These are phyloP conservation scores for Paramyrothecium sp. DNA, from an alignment of 2,329 filamentous ascomycete species.

Conservation along the genomic window DNA sequence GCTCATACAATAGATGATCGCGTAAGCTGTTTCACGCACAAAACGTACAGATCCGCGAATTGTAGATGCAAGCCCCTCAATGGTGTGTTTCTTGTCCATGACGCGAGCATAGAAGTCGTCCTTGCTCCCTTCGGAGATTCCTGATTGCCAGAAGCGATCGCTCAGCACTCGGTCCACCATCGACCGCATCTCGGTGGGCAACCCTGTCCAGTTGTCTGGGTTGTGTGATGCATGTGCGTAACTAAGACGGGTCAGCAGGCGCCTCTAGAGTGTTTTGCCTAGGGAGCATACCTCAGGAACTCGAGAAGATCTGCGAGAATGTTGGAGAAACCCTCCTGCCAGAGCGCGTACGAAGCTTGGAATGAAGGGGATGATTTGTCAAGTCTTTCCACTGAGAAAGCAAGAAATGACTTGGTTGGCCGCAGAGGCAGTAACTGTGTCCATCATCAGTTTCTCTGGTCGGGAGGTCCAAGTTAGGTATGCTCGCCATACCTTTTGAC, in stretches of 20 bases:
- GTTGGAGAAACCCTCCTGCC: slow-evolving; percentile 76
- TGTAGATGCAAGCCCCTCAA: slow-evolving; percentile 92
- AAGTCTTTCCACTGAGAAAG: slow-evolving; percentile 86
- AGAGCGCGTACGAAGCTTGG: slow-evolving; percentile 74
- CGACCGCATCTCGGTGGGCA: slow-evolving; percentile 72
- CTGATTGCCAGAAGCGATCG: slow-evolving; percentile 97
- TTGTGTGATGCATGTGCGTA: slow-evolving; percentile 93
- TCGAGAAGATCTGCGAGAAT: slow-evolving; percentile 86
- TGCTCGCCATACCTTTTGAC: slow-evolving; percentile 56
- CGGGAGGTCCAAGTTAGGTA: not conserved
- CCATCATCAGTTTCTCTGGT: slow-evolving; percentile 7
- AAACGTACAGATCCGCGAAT: slow-evolving; percentile 86
- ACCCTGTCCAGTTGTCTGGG: slow-evolving; percentile 74
- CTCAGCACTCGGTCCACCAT: slow-evolving; percentile 83
- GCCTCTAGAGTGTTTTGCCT: not conserved
- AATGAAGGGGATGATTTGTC: slow-evolving; percentile 72
- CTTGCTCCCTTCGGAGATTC: slow-evolving; percentile 91
- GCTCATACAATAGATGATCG: slow-evolving; percentile 91
- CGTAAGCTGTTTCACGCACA: slow-evolving; percentile 90
- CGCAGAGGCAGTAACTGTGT: slow-evolving; percentile 70
- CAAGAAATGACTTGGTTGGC: slow-evolving; percentile 87
- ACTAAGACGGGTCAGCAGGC: slow-evolving; percentile 35
- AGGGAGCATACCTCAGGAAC: slow-evolving; percentile 62
- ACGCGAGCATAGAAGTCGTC: slow-evolving; percentile 96
- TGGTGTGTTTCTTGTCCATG: slow-evolving; percentile 80